Evolutionary conservation across 768 basidiomycete genomes (phyloP), one percentile per base, ranked within the genome.

Genomic region (Lentinula boryana): DNA sequence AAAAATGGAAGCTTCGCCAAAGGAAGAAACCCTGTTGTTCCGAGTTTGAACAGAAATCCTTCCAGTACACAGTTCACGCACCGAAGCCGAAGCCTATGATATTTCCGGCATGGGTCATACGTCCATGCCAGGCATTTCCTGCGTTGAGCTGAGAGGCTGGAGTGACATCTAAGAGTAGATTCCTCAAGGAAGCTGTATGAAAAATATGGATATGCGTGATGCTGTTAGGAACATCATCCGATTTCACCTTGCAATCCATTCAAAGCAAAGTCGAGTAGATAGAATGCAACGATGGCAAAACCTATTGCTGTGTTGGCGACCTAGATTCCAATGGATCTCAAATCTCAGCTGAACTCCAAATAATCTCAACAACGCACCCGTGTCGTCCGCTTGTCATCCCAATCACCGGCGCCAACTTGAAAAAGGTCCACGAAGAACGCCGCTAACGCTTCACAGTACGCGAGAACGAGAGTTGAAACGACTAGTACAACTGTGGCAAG

Each of bases 41-140:
- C 36, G 41, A 43, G 10, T n/a, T 50, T 5, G 32, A 58, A 13
- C 35, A 72, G 60, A 61, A 7, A 36, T 36, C 15, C 5, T 15
- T 35, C 35, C 51, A 21, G 23, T 16, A 56, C 31, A 38, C 3
- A 15, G 38, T 41, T 41, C 23, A 65, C 82, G 61, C 68, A 90
- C 93, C 95, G 69, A 96, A 89, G 1, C 91, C 91, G 75, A 87
- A 98, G 8, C 97, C 97, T 64, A 98, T 71, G 53, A 98, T 96
- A 69, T 97, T 98, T 21, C 95, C 97, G n/a, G 94, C 86, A 69
- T 98, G 94, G 48, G 86, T 89, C 91, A 98, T 97, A 63, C 93
- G 81, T 50, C 95, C 91, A 63, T 98, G 95, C 95, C 96, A 99
- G 36, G 97, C 97, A 75, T 98, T 99, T 4, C 89, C 94, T n/a